Conservation (phyloP, 2,329 filamentous ascomycete genomes). For the Rhinocladiella similis region DNA sequence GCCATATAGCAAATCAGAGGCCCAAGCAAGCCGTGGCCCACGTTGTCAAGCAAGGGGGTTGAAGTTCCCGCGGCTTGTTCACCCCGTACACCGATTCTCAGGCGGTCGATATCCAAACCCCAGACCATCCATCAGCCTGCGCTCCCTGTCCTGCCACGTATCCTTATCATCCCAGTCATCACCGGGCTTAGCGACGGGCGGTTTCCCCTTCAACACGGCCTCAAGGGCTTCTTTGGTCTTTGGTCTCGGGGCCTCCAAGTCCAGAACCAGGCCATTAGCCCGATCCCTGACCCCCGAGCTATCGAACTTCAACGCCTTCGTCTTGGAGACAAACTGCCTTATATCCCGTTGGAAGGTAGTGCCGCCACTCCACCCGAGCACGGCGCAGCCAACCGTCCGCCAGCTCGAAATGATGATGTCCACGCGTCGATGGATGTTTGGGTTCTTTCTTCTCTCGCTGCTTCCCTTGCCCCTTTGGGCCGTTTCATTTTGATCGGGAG, state of each 20-base stretch:
- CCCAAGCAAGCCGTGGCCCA: no score
- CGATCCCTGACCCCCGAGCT: slow-evolving; percentile 78
- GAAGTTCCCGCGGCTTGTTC: no score
- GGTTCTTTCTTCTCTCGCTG: slow-evolving; percentile 49
- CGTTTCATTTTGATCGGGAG: no score
- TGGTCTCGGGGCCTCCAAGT: slow-evolving; percentile 57
- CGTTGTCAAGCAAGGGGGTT: no score
- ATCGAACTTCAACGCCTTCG: slow-evolving; percentile 80
- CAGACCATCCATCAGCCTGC: slow-evolving; percentile 74
- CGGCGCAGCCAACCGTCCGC: slow-evolving; percentile 83
- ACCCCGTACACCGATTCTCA: slow-evolving; percentile 67
- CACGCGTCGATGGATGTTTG: slow-evolving; percentile 77
- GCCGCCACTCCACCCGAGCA: slow-evolving; percentile 84
- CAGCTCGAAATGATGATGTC: slow-evolving; percentile 91
- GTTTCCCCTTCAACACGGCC: neutral
- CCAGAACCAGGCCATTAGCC: slow-evolving; percentile 64
- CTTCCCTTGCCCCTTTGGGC: no score
- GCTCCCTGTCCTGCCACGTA: slow-evolving; percentile 72
- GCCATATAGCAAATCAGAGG: no score
- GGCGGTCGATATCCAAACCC: slow-evolving; percentile 68
- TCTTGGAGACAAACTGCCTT: slow-evolving; percentile 72
- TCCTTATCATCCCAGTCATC: slow-evolving; percentile 60
- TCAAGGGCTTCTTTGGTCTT: slow-evolving; percentile 18
- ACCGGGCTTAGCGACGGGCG: slow-evolving; percentile 57
- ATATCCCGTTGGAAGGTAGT: slow-evolving; percentile 90